Percentiles rank a stretch among this genome's conserved stretches.
phyloP scores from a whole-genome alignment of 176 grass and related monocot species.

The Chrysopogon serrulatus region DNA sequence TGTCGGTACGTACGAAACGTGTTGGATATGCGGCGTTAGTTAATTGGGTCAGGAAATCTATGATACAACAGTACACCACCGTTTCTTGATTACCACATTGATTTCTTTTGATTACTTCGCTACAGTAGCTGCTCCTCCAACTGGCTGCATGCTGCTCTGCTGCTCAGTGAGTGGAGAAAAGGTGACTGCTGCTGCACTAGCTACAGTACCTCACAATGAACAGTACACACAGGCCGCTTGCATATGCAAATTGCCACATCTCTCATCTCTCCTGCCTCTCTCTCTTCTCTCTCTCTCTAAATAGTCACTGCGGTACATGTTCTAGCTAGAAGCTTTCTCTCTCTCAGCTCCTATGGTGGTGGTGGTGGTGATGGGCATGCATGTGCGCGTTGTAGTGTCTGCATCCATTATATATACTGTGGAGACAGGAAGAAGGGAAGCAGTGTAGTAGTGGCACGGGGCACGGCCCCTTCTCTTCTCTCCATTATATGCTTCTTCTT shows the following conservation, averaged over 20 bases:
- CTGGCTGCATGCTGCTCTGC: neutral
- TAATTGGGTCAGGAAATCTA: conserved; percentile 27
- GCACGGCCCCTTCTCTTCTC: neutral
- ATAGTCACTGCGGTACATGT: neutral
- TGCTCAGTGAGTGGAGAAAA: neutral
- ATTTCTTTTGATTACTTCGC: neutral
- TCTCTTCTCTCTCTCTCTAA: neutral
- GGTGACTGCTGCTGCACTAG: too few species aligned
- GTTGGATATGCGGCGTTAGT: conserved; percentile 18
- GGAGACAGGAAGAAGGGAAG: neutral
- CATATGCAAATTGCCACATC: neutral
- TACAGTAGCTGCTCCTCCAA: neutral
- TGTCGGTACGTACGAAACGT: neutral
- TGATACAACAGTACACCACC: conserved; percentile 40
- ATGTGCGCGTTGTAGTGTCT: neutral
- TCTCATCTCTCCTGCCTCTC: neutral
- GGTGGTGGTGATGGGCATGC: neutral
- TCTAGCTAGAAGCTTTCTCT: neutral
- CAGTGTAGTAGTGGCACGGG: neutral
- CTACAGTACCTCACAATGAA: neutral
- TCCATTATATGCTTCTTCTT: neutral
- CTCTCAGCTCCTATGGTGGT: neutral
- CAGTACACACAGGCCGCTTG: neutral
- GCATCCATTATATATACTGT: conserved; percentile 19
- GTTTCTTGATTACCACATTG: neutral